Percentiles rank a stretch among this genome's conserved stretches.
Evolutionary conservation across 345 rosid species (phyloP).

Genomic region (Eucalyptus regnans): DNA sequence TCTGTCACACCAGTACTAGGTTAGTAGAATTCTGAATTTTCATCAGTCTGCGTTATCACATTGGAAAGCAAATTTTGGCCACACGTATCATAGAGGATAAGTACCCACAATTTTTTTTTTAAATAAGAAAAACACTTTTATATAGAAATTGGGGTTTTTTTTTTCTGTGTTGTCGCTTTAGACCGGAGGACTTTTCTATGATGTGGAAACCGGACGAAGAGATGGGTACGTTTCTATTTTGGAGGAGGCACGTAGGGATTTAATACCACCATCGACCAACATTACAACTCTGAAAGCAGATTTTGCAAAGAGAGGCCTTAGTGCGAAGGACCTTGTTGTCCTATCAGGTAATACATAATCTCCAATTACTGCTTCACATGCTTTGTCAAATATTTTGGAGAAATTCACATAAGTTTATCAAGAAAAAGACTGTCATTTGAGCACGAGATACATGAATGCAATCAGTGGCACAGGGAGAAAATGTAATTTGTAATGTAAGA

Average conservation of each 20-base stretch:
- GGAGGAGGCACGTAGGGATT: constrained; percentile 6
- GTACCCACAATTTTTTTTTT: background rate
- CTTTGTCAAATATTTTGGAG: background rate
- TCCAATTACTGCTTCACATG: background rate
- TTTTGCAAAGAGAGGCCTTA: constrained; percentile 26
- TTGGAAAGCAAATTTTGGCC: background rate
- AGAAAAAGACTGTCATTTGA: background rate
- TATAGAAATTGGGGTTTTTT: background rate
- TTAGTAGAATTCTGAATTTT: background rate
- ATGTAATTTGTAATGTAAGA: background rate
- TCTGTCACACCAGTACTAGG: too few species aligned
- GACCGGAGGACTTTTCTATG: constrained; percentile 20
- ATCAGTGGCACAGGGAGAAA: background rate
- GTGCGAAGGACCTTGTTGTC: constrained; percentile 42
- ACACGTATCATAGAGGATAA: background rate
- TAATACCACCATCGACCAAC: constrained; percentile 21
- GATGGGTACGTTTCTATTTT: constrained; percentile 44
- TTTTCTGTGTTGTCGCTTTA: background rate
- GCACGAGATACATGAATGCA: background rate
- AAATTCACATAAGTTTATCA: background rate
- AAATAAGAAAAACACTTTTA: background rate
- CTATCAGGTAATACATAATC: constrained; percentile 28
- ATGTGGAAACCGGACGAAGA: constrained; percentile 59
- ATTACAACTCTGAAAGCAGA: constrained; percentile 13
- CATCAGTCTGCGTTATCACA: background rate